Percentiles rank a stretch among this genome's conserved stretches.
These are phyloP conservation scores for Gossypium turneri DNA, from an alignment of 345 rosid genomes.

Conservation along the genomic window DNA sequence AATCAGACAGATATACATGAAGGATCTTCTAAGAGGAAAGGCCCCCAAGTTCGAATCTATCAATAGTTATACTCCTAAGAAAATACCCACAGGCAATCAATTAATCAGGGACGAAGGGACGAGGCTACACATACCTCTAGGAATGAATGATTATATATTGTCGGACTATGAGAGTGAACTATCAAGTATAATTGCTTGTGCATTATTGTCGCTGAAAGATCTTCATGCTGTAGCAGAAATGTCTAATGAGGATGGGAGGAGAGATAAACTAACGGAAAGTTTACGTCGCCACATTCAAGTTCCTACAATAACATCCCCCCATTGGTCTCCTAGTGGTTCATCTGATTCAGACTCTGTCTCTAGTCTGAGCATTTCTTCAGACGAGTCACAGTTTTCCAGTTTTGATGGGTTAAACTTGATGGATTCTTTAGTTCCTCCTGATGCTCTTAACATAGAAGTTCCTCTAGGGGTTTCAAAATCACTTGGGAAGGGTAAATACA, in stretches of 20 bases:
- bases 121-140: constrained; percentile 69
- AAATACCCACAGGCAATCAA: constrained; percentile 42
- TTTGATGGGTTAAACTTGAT: constrained; percentile 65
- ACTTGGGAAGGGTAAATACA: constrained; percentile 70
- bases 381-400: constrained; percentile 56
- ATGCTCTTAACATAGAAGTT: constrained; percentile 49
- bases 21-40: constrained; percentile 56
- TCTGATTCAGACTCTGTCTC: constrained; percentile 50
- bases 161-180: constrained; percentile 88
- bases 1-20: constrained; percentile 46
- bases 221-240: constrained; percentile 23
- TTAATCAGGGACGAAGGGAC: constrained; percentile 70
- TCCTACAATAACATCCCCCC: constrained; percentile 41
- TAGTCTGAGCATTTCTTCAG: constrained; percentile 38
- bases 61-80: constrained; percentile 35
- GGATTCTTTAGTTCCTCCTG: constrained; percentile 58
- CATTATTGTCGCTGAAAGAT: constrained; percentile 55
- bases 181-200: constrained; percentile 90
- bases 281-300: constrained; percentile 25
- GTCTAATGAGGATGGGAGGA: constrained; percentile 29
- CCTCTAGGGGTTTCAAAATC: constrained; percentile 57
- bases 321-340: constrained; percentile 53
- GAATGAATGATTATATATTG: constrained; percentile 46
- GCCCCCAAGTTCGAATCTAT: constrained; percentile 47
- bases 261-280: constrained; percentile 34